phyloP scores from a whole-genome alignment of 768 basidiomycete species.

The Macrolepiota fuliginosa region DNA sequence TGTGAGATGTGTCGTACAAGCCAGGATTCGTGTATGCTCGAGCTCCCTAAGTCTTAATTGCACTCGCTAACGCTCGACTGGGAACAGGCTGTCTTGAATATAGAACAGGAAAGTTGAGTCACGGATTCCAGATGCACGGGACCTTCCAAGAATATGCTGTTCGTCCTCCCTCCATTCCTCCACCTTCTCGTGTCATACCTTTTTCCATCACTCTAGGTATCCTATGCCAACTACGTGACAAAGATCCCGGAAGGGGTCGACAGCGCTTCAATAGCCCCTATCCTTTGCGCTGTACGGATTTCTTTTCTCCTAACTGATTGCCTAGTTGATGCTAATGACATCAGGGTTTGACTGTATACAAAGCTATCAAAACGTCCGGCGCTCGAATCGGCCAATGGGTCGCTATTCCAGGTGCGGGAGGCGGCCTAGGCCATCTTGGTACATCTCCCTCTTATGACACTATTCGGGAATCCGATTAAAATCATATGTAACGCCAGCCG shows the following conservation, averaged over 20 bases:
- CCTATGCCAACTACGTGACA: slow-evolving; percentile 70
- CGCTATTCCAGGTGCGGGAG: slow-evolving; percentile 75
- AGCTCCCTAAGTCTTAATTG: too few relatives aligned
- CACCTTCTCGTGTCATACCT: background rate
- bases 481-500: slow-evolving; percentile 36
- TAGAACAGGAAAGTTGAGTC: slow-evolving; percentile 45
- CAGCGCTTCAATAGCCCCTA: slow-evolving; percentile 66
- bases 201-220: slow-evolving; percentile 37
- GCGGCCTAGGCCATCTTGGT: slow-evolving; percentile 83
- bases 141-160: slow-evolving; percentile 72
- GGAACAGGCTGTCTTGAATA: background rate
- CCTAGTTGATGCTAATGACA: background rate
- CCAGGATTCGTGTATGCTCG: slow-evolving; percentile 59
- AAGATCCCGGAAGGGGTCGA: slow-evolving; percentile 70
- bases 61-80: too few relatives aligned
- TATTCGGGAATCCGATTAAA: background rate
- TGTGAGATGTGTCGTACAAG: slow-evolving; percentile 79
- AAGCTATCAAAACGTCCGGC: slow-evolving; percentile 72
- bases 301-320: background rate
- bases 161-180: slow-evolving; percentile 17
- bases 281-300: slow-evolving; percentile 70
- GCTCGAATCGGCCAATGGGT: slow-evolving; percentile 71
- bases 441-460: background rate
- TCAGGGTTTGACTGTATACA: slow-evolving; percentile 82
- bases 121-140: slow-evolving; percentile 73